Base-by-base conservation (phyloP, 2,329 filamentous ascomycete genomes). In the Hypoxylon sp. region DNA sequence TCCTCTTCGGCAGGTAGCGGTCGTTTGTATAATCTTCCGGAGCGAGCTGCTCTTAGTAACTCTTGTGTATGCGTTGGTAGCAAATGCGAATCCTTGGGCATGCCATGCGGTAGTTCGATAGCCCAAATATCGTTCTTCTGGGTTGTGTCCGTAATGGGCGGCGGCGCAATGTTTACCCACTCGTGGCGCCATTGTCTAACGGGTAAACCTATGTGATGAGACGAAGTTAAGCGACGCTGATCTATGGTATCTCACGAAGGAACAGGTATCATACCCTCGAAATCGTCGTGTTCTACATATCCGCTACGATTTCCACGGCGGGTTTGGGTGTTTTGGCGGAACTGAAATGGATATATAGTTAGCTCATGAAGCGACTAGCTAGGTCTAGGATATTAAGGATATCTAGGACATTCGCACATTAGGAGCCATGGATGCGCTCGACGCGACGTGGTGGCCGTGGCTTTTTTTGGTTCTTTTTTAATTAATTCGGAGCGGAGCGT, bases 151-250 rank as follows among this genome's bases (percentile, higher is more conserved):
- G 87, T 82, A 37, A 87, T 84, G 8, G 85, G 81, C 11, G 87
- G 87, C 54, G 92, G 89, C 68, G 87, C 88, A 73, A 94, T 81
- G 43, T 81, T 89, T 59, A 92, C 85, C 78, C 82, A 82, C 61
- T 91, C 88, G 67, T 91, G 88, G 58, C 91, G 89, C 91, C 93
- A 98, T 85, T 97, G 93, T 73, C 93, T 90, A 60, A 97, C 91
- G 15, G 94, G 94, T 10, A 97, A 85, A 62, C 93, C 92, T 84
- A 86, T 1, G 5, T 19, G 37, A 19, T 1, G 6, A 22, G 37
- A 19, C 3, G 47, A 34, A 39, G 20, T 55, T 49, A 46, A 55
- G 37, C 39, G 37, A 8, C 15, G 44, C 19, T 20, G 13, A 13
- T 15, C 22, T 24, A 37, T 47, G 48, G 10, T 24, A 24, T 48